Evolutionary conservation across 257 asterid genomes (phyloP), one percentile per base, ranked within the genome.

Genomic region (Paulownia fortunei): DNA sequence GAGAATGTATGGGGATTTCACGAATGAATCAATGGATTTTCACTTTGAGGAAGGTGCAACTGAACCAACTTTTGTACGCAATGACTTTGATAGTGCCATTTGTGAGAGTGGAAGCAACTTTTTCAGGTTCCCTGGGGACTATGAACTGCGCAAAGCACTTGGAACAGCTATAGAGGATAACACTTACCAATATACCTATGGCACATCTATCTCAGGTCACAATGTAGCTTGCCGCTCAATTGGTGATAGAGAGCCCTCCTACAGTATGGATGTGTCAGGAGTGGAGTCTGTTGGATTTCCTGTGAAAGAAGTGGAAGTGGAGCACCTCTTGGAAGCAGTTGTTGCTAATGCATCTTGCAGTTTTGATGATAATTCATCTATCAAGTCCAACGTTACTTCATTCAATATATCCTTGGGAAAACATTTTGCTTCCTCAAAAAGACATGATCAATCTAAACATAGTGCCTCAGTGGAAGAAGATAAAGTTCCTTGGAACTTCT

Each of bases 111-210:
- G 18, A 72, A 79, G 79, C 49, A 79, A 68, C 72, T 24, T 77
- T 66, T 73, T 86, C 79, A 81, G 83, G 77, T 88, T 82, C 65
- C 85, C 87, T 4, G 78, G 74, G 21, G 88, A 86, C 32, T 76
- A 56, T 75, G 96, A 92, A 79, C 76, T 87, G 64, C 87, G 83
- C 52, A 82, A 81, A 78, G 85, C 87, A 78, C 77, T 86, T 36
- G 92, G 88, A 34, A 62, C 83, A 61, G 81, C 79, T 75, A 72
- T 68, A 36, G 59, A 61, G 47, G 84, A 81, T 76, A 63, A 74
- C 21, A 13, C 51, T 18, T 46, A 71, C 75, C 78, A 72, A 56
- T 39, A 42, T 73, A 49, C 70, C 32, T 68, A 21, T 66, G 81
- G 72, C 39, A 42, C 77, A 18, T 72, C 81, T 59, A 60, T 81